phyloP scores from a whole-genome alignment of 139 green algal species.

The Desmodesmus armatus region DNA sequence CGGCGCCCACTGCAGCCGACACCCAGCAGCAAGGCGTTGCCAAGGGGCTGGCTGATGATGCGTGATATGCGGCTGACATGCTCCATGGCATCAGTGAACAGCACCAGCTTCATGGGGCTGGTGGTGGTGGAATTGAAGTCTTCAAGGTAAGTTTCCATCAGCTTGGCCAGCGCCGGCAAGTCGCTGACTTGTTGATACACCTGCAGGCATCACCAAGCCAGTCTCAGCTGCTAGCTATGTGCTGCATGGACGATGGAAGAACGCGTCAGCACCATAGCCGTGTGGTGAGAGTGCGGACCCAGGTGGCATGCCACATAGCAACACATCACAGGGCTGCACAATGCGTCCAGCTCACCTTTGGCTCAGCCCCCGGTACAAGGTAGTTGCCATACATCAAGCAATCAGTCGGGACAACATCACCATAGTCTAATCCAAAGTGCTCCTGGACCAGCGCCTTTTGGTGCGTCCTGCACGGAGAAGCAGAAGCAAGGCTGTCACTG shows the following conservation, averaged over 20 bases:
- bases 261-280: too few relatives aligned
- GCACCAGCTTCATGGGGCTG: constrained; percentile 85
- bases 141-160: constrained; percentile 76
- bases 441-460: constrained; percentile 39
- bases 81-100: constrained; percentile 93
- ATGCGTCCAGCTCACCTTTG: constrained; percentile 30
- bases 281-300: too few relatives aligned
- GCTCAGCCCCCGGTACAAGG: constrained; percentile 20
- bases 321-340: too few relatives aligned
- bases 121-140: constrained; percentile 84
- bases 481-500: too few relatives aligned
- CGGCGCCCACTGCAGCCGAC: constrained; percentile 89
- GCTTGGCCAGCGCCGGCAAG: constrained; percentile 17
- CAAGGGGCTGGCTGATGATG: constrained; percentile 69
- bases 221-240: background rate
- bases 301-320: too few relatives aligned
- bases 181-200: constrained; percentile 17
- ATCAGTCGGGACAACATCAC: constrained; percentile 60
- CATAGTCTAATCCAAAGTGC: constrained; percentile 50
- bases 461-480: constrained; percentile 43
- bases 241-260: background rate
- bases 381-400: constrained; percentile 78
- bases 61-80: constrained; percentile 83
- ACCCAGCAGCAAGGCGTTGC: constrained; percentile 89
- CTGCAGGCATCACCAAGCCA: constrained; percentile 12